phyloP scores from a whole-genome alignment of 2,329 filamentous ascomycete genomes.

The Botrytis porri region DNA sequence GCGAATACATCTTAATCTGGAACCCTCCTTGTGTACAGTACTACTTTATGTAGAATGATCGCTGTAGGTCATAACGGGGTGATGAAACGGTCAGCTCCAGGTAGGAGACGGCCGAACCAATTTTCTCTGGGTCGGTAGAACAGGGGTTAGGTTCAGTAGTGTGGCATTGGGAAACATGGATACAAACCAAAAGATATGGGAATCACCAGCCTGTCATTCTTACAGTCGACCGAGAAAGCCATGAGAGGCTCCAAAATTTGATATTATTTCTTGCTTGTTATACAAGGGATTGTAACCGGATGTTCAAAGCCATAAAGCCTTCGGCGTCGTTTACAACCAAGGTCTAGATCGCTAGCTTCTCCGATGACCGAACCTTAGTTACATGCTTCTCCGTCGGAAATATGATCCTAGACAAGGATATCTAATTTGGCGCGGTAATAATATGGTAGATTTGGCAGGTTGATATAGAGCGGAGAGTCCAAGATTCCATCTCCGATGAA shows the following conservation, averaged over 20 bases:
- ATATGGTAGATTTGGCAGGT: background rate
- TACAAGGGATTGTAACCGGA: background rate
- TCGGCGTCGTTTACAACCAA: background rate
- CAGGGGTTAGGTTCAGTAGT: background rate
- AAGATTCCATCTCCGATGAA: background rate
- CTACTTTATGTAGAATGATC: background rate
- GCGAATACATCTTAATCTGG: background rate
- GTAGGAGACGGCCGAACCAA: background rate
- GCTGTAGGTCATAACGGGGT: background rate
- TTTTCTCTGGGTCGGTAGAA: background rate
- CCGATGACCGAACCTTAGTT: background rate
- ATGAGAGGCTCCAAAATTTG: background rate
- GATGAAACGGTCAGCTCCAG: constrained; percentile 5
- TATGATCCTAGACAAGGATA: background rate
- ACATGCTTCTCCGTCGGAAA: background rate
- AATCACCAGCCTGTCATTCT: background rate
- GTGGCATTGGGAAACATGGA: background rate
- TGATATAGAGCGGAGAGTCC: background rate
- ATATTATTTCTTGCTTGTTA: background rate
- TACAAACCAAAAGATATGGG: background rate
- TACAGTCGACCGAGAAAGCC: background rate
- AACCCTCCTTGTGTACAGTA: background rate
- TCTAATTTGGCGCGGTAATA: background rate
- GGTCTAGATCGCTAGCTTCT: background rate
- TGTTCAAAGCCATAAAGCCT: background rate